Conservation (phyloP, 768 basidiomycete genomes). For the Trametes cingulata region DNA sequence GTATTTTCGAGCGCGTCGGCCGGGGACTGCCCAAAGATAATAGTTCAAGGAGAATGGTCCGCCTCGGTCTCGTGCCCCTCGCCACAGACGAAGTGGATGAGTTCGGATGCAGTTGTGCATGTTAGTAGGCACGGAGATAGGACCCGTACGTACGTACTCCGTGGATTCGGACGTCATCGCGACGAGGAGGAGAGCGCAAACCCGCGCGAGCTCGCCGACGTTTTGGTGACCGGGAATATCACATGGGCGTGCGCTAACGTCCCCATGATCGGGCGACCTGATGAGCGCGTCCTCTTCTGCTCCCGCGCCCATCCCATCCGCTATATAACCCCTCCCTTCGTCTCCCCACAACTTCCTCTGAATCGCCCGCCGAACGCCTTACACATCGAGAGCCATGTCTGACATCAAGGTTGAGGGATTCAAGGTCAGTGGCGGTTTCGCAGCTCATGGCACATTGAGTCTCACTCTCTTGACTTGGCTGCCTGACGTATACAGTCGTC, state of each 20-base stretch:
- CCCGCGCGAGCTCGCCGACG: not conserved
- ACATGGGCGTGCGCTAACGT: conserved; percentile 10
- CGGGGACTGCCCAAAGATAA: too few relatives aligned
- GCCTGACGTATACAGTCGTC: conserved; percentile 52
- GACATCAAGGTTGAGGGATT: conserved; percentile 75
- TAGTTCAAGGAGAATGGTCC: too few relatives aligned
- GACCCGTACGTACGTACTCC: too few relatives aligned
- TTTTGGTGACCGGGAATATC: conserved; percentile 8
- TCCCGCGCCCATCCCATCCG: conserved; percentile 4
- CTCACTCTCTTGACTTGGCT: not conserved
- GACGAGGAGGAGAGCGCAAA: too few relatives aligned
- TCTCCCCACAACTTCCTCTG: not conserved
- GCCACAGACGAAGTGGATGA: too few relatives aligned
- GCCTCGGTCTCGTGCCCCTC: too few relatives aligned
- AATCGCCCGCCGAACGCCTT: conserved; percentile 3
- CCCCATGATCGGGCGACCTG: conserved; percentile 20
- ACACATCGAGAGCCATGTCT: conserved; percentile 47
- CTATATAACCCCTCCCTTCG: conserved; percentile 9
- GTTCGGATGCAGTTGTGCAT: too few relatives aligned
- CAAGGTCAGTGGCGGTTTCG: conserved; percentile 47
- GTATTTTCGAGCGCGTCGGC: too few relatives aligned
- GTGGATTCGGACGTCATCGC: too few relatives aligned
- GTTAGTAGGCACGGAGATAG: too few relatives aligned
- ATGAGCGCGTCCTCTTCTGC: conserved; percentile 8
- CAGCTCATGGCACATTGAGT: not conserved